These are phyloP conservation scores for Letharia lupina DNA, from an alignment of 495 filamentous ascomycete genomes.

Conservation along the genomic window DNA sequence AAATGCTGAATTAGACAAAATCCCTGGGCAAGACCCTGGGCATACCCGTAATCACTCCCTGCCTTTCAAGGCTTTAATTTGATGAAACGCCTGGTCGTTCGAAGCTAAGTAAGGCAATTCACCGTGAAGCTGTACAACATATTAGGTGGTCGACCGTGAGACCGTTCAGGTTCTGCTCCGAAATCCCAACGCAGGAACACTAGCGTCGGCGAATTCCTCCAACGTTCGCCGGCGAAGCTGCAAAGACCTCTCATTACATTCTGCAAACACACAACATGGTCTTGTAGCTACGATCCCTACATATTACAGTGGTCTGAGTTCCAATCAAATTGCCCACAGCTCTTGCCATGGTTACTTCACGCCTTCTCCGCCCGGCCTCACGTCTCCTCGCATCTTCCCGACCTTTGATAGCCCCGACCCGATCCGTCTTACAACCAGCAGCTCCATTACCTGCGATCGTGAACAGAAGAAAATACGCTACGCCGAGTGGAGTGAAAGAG, in stretches of 20 bases:
- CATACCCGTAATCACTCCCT: not conserved
- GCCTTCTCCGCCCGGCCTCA: constrained; percentile 73
- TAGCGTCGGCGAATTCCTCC: constrained; percentile 4
- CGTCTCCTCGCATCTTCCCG: constrained; percentile 54
- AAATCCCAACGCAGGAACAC: not conserved
- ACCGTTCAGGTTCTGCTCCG: not conserved
- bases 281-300: not conserved
- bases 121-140: not conserved
- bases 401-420: constrained; percentile 27
- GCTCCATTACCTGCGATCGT: constrained; percentile 40
- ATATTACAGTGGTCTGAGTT: not conserved
- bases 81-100: not conserved
- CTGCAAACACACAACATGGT: constrained; percentile 1
- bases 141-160: not conserved
- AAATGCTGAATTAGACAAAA: not conserved
- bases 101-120: not conserved
- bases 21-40: not conserved
- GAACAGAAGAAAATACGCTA: constrained; percentile 41
- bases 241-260: not conserved
- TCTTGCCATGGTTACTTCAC: constrained; percentile 52
- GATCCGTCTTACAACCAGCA: constrained; percentile 42
- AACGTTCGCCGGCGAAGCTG: not conserved
- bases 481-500: constrained; percentile 65
- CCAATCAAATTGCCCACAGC: not conserved
- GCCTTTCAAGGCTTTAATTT: not conserved